A percentile compares a stretch with the other conserved stretches of the same genome.
These are phyloP conservation scores for Pythium volutum DNA, from an alignment of 352 stramenopile genomes.

Conservation along the genomic window DNA sequence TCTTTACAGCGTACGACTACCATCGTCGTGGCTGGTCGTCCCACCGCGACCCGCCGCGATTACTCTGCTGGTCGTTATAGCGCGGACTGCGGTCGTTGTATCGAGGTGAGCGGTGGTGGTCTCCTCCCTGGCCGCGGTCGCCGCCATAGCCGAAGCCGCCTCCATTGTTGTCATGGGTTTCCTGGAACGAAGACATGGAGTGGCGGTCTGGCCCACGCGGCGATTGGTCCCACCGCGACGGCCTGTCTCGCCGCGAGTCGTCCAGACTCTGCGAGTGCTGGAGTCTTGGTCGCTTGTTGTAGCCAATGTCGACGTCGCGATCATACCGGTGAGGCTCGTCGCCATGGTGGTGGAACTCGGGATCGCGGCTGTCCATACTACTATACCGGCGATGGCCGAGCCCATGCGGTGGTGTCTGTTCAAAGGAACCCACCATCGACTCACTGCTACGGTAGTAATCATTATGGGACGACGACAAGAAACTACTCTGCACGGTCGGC, in stretches of 20 bases:
- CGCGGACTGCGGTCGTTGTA: slow-evolving; percentile 12
- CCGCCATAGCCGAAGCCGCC: slow-evolving; percentile 8
- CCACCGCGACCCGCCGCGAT: slow-evolving; percentile 10
- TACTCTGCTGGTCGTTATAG: slow-evolving; percentile 7
- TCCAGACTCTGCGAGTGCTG: slow-evolving; percentile 64
- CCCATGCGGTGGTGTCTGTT: slow-evolving; percentile 1
- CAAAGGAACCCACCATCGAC: slow-evolving; percentile 14
- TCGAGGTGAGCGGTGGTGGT: not conserved
- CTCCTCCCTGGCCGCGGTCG: slow-evolving; percentile 11
- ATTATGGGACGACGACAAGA: slow-evolving; percentile 18
- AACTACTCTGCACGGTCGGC: slow-evolving; percentile 11
- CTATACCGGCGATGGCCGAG: slow-evolving; percentile 18
- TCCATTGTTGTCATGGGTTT: slow-evolving; percentile 2
- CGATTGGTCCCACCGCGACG: slow-evolving; percentile 33
- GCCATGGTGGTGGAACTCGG: slow-evolving; percentile 18
- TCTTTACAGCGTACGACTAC: not conserved
- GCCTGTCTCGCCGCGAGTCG: slow-evolving; percentile 32
- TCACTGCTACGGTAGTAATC: slow-evolving; percentile 26
- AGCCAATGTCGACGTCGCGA: slow-evolving; percentile 2
- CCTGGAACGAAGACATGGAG: not conserved
- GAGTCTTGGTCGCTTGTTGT: slow-evolving; percentile 56
- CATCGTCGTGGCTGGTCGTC: slow-evolving; percentile 19
- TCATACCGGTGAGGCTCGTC: slow-evolving; percentile 12
- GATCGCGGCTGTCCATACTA: slow-evolving; percentile 8
- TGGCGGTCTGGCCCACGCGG: slow-evolving; percentile 14